These are phyloP conservation scores for Sordariomycetes sp. DNA, from an alignment of 2,329 filamentous ascomycete species.

Conservation along the genomic window DNA sequence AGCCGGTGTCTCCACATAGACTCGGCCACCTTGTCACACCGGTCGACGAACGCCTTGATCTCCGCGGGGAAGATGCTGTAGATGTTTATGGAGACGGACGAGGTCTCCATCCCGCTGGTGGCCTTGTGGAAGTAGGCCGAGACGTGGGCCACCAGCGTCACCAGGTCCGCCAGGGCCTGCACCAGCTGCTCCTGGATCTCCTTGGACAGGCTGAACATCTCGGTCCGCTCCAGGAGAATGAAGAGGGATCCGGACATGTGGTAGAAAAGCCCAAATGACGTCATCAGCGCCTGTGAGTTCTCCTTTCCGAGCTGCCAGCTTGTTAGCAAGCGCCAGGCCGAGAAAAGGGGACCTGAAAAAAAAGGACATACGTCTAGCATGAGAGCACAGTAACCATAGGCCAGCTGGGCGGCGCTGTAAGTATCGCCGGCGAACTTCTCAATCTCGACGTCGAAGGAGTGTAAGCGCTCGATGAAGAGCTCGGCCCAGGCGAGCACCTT, in stretches of 20 bases:
- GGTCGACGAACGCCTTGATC: constrained; percentile 11
- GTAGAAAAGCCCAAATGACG: constrained; percentile 13
- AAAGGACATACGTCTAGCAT: constrained; percentile 10
- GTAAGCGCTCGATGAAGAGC: constrained; percentile 23
- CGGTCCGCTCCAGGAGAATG: constrained; percentile 12
- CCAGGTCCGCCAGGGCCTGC: constrained; percentile 11
- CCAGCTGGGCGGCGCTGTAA: constrained; percentile 13
- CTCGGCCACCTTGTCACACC: constrained; percentile 11
- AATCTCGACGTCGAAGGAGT: constrained; percentile 23
- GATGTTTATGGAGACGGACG: constrained; percentile 14
- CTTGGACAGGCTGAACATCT: constrained; percentile 12
- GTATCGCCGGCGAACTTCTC: constrained; percentile 23
- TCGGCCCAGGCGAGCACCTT: constrained; percentile 26
- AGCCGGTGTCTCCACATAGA: constrained; percentile 21
- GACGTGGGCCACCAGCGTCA: constrained; percentile 12
- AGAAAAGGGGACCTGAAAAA: neutral
- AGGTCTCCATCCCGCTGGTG: constrained; percentile 5
- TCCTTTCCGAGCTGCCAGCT: constrained; percentile 10
- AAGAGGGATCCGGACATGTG: constrained; percentile 11
- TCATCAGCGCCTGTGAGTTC: constrained; percentile 11
- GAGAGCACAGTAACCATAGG: constrained; percentile 12
- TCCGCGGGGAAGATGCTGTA: constrained; percentile 10
- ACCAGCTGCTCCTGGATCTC: constrained; percentile 12
- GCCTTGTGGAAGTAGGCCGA: constrained; percentile 13
- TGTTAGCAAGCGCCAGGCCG: neutral